A percentile compares a stretch with the other conserved stretches of the same genome.
These are phyloP conservation scores for Sordariomycetes sp. DNA, from an alignment of 2,329 filamentous ascomycete species.

Conservation along the genomic window DNA sequence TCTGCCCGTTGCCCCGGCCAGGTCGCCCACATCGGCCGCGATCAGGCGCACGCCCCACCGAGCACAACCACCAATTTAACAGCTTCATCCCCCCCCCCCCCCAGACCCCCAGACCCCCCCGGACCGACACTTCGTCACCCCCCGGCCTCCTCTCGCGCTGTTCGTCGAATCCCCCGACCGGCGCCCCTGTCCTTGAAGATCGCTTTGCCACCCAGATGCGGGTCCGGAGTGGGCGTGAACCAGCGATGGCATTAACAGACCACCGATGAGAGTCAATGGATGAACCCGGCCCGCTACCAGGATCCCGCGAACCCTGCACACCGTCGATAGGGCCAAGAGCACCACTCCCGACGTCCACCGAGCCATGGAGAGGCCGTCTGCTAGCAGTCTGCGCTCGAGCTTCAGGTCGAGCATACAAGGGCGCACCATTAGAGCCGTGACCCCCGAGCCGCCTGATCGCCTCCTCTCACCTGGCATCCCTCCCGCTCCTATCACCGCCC, in stretches of 20 bases:
- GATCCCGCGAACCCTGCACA: not conserved
- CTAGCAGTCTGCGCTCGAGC: slow-evolving; percentile 21
- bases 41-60: not conserved
- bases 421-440: slow-evolving; percentile 48
- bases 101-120: no score
- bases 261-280: slow-evolving; percentile 31
- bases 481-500: slow-evolving; percentile 3
- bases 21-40: not conserved
- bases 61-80: not conserved
- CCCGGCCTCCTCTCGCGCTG: slow-evolving; percentile 4
- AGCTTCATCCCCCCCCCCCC: not conserved
- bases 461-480: not conserved
- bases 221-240: slow-evolving; percentile 22
- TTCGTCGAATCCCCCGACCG: not conserved
- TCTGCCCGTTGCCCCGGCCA: not conserved
- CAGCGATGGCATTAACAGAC: slow-evolving; percentile 30
- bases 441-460: slow-evolving; percentile 40
- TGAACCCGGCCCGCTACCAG: slow-evolving; percentile 11
- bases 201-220: slow-evolving; percentile 17
- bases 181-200: not conserved
- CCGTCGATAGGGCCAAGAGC: slow-evolving; percentile 1
- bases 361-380: slow-evolving; percentile 22
- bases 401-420: slow-evolving; percentile 9
- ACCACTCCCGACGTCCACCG: not conserved
- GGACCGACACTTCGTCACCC: not conserved